Base-by-base conservation (phyloP, 768 basidiomycete genomes). In the Lyophyllum semitale region DNA sequence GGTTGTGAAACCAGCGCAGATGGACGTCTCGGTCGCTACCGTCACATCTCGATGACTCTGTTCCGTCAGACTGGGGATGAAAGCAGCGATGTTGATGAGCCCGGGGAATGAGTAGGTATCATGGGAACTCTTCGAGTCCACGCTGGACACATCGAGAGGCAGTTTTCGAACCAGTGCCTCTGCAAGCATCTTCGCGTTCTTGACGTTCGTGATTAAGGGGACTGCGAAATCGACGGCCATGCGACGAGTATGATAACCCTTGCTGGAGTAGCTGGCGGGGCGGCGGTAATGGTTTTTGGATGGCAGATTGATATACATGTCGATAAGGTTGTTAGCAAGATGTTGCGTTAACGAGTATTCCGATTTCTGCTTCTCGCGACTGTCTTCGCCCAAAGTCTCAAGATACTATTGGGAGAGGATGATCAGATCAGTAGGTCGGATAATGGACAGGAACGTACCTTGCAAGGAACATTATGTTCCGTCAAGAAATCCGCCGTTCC, bases 181-280 rank as follows among this genome's bases (percentile, higher is more conserved):
- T 15, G 93, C 90, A 37, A 98, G 83, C 67, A 99, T 81, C 71
- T 98, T 99, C 53, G 96, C 96, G 66, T 94, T 95, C 78, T 99
- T 99, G 76, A 99, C 91, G 70, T 99, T 98, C 41, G 96, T 98
- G 68, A 98, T 93, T 48, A 98, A 80, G 1, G 97, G 97, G 30
- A 98, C 88, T 27, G 95, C 97, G 65, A 96, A 98, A 71, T 99
- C 97, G 60, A 99, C 95, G 6, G 97, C 97, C 95, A 98, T 95
- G 48, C 97, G 90, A 63, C 97, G 91, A 27, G 95, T 96, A 57
- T 87, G 85, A 71, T 98, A 98, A 8, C 97, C 97, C 68, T 97
- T 95, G 71, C 94, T 97, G 49, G 94, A 85, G 69, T 98, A 99
- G 71, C 88, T 95, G 13, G 97, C 95, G 6, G 97, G 97, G 18